Evolutionary conservation across 495 filamentous ascomycete genomes (phyloP).

Genomic region (Aspergillus sclerotioniger): DNA sequence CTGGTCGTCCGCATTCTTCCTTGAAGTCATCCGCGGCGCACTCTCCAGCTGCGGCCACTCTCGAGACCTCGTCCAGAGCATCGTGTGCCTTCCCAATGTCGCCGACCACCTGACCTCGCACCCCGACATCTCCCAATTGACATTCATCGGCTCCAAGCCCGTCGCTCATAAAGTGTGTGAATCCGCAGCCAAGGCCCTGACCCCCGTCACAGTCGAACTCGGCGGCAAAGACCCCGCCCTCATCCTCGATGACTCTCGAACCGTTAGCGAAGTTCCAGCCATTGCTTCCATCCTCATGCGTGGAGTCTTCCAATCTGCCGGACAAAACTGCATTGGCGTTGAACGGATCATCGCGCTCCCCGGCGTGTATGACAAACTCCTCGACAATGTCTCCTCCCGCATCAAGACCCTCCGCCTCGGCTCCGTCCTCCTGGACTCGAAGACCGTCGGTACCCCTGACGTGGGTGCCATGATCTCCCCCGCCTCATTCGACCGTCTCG

Average conservation of each 20-base stretch:
- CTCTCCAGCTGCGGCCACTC: slow-evolving; percentile 82
- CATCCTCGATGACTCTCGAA: slow-evolving; percentile 71
- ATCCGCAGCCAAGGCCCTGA: slow-evolving; percentile 79
- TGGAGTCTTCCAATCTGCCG: slow-evolving; percentile 92
- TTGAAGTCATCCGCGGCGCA: slow-evolving; percentile 71
- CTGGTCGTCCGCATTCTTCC: slow-evolving; percentile 82
- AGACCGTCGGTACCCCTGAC: slow-evolving; percentile 51
- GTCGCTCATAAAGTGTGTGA: slow-evolving; percentile 86
- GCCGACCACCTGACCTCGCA: slow-evolving; percentile 85
- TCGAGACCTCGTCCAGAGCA: slow-evolving; percentile 74
- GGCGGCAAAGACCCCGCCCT: slow-evolving; percentile 97
- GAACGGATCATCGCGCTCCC: slow-evolving; percentile 87
- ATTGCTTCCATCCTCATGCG: slow-evolving; percentile 82
- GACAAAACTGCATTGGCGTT: slow-evolving; percentile 97
- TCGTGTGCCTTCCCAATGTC: slow-evolving; percentile 82
- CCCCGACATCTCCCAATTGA: slow-evolving; percentile 79
- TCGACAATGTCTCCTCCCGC: slow-evolving; percentile 66
- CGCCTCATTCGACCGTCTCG: slow-evolving; percentile 64
- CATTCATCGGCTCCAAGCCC: slow-evolving; percentile 92
- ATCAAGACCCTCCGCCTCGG: slow-evolving; percentile 72
- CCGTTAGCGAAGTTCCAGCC: slow-evolving; percentile 57
- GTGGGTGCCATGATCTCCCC: slow-evolving; percentile 88
- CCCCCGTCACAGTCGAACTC: slow-evolving; percentile 81
- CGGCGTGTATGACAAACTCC: slow-evolving; percentile 66
- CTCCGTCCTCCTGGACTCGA: slow-evolving; percentile 55